These are phyloP conservation scores for Cutaneotrichosporon sp. DNA, from an alignment of 1,284 basidiomycete species.

Conservation along the genomic window DNA sequence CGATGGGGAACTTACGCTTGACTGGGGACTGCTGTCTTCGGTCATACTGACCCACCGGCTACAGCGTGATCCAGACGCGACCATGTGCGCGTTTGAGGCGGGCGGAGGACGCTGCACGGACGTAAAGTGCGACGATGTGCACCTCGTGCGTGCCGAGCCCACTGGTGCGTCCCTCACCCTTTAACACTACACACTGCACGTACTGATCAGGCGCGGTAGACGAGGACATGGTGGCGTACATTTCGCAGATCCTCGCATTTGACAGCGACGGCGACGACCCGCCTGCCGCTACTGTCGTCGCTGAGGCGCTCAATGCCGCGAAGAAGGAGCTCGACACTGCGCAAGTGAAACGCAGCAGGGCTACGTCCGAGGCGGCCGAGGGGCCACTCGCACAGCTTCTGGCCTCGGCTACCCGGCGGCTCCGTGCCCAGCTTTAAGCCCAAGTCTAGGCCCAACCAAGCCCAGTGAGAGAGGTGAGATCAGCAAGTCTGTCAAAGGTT, in stretches of 20 bases:
- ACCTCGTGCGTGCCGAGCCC: conserved; percentile 26
- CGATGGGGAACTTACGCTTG: conserved; percentile 12
- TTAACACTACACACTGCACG: background rate
- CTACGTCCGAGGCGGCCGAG: background rate
- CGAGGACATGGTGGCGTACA: conserved; percentile 33
- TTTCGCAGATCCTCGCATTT: conserved; percentile 10
- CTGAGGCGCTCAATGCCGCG: conserved; percentile 9
- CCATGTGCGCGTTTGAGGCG: conserved; percentile 33
- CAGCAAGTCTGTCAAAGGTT: too few relatives aligned
- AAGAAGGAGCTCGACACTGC: conserved; percentile 2
- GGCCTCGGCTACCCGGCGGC: too few relatives aligned
- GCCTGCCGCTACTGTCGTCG: background rate
- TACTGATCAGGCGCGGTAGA: conserved; percentile 20
- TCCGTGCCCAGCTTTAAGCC: too few relatives aligned
- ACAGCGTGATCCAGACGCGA: conserved; percentile 20
- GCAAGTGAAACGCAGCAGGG: background rate
- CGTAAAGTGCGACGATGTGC: conserved; percentile 28
- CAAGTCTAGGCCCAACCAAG: too few relatives aligned
- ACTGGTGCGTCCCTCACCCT: conserved; percentile 25
- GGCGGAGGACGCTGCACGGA: conserved; percentile 39
- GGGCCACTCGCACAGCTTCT: too few relatives aligned
- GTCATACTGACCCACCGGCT: conserved; percentile 38
- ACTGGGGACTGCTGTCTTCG: conserved; percentile 25
- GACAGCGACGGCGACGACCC: conserved; percentile 2
- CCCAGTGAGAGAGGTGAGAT: too few relatives aligned